phyloP scores from a whole-genome alignment of 2,329 filamentous ascomycete genomes.

The Nemania sp. region DNA sequence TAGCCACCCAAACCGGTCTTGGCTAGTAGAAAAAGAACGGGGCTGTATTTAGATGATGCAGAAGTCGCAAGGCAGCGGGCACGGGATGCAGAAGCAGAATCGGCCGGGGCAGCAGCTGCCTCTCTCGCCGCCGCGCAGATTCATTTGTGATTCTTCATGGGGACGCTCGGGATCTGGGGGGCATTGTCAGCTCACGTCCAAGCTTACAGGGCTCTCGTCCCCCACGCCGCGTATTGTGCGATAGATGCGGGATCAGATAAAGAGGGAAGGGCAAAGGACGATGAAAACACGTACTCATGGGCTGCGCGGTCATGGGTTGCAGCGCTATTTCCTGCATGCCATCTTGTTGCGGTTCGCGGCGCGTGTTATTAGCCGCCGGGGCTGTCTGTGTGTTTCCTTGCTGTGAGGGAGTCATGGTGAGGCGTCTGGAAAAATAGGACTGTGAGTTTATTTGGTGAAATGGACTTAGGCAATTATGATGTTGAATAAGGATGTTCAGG shows the following conservation, averaged over 20 bases:
- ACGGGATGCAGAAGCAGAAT: conserved; percentile 38
- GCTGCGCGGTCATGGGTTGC: conserved; percentile 22
- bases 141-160: conserved; percentile 22
- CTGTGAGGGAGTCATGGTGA: conserved; percentile 25
- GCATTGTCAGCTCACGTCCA: conserved; percentile 8
- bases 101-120: conserved; percentile 34
- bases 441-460: neutral
- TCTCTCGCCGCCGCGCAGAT: conserved; percentile 36
- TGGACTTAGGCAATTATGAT: neutral
- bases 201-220: too few species aligned
- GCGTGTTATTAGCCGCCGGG: conserved; percentile 7
- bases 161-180: conserved; percentile 26
- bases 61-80: conserved; percentile 37
- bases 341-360: conserved; percentile 13
- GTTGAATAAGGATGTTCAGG: conserved; percentile 3
- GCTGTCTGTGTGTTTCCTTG: conserved; percentile 8
- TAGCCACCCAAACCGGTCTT: neutral
- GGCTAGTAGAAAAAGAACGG: too few species aligned
- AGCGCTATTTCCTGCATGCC: conserved; percentile 26
- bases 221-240: neutral
- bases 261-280: neutral
- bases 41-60: conserved; percentile 35
- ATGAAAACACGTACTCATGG: conserved; percentile 20
- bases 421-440: neutral
- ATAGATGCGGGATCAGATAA: neutral